Percentiles rank a stretch among this genome's conserved stretches.
These are phyloP conservation scores for Calcarisporium arbuscula DNA, from an alignment of 2,329 filamentous ascomycete genomes.

Conservation along the genomic window DNA sequence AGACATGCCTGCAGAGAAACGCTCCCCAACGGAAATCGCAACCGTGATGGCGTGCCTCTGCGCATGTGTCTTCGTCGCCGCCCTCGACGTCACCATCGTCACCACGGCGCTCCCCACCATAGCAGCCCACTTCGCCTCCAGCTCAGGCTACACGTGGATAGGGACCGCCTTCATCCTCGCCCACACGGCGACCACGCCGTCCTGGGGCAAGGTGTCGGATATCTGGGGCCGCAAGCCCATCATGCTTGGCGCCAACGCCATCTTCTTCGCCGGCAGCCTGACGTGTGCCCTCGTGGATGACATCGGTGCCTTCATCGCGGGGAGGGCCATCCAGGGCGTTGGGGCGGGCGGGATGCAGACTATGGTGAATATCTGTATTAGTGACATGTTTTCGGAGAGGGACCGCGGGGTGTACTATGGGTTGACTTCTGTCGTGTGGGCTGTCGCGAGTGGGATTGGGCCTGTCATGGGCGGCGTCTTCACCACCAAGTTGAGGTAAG, in stretches of 20 bases:
- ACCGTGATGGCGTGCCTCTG: no score
- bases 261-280: conserved; percentile 48
- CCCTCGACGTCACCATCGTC: no score
- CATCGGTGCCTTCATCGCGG: conserved; percentile 32
- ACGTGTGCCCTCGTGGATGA: conserved; percentile 39
- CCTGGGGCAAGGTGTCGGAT: conserved; percentile 62
- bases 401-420: conserved; percentile 47
- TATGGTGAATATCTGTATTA: conserved; percentile 47
- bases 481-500: conserved; percentile 50
- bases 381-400: conserved; percentile 42
- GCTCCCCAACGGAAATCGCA: no score
- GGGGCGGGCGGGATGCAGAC: conserved; percentile 46
- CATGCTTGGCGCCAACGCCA: conserved; percentile 36
- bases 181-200: conserved; percentile 58
- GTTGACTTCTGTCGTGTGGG: conserved; percentile 61
- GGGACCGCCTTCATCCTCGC: conserved; percentile 67
- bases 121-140: conserved; percentile 50
- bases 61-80: no score
- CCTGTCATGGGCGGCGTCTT: conserved; percentile 61
- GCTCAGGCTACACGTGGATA: conserved; percentile 70
- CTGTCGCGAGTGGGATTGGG: conserved; percentile 57
- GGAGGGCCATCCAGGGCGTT: conserved; percentile 43
- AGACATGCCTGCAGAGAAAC: no score
- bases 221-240: conserved; percentile 53
- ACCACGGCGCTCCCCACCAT: conserved; percentile 58